Conservation (phyloP, 1,139 yeast species). For the Suhomyces kunorum region DNA sequence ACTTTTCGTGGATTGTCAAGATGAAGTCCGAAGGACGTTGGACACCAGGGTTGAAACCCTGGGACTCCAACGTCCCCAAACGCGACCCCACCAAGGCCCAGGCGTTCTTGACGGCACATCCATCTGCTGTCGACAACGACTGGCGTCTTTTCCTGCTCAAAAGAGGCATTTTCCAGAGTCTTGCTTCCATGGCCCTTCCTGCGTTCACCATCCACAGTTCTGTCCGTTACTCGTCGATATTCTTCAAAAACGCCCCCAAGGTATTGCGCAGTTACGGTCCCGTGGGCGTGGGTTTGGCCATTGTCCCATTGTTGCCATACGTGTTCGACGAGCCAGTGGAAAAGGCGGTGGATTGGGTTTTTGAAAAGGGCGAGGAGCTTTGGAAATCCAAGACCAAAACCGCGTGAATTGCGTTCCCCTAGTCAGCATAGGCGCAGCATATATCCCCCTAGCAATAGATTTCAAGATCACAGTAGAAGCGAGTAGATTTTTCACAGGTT, state of each 20-base stretch:
- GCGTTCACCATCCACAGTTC: constrained; percentile 83
- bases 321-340: constrained; percentile 85
- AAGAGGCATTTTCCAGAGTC: constrained; percentile 74
- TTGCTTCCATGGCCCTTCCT: constrained; percentile 86
- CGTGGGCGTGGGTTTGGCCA: constrained; percentile 70
- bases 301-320: constrained; percentile 78
- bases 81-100: constrained; percentile 43
- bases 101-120: constrained; percentile 28
- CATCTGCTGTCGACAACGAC: constrained; percentile 47
- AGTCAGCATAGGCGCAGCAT: no score
- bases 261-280: constrained; percentile 67
- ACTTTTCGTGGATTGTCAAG: constrained; percentile 74
- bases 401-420: no score
- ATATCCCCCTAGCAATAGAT: background rate
- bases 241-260: constrained; percentile 50
- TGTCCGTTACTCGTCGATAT: constrained; percentile 65
- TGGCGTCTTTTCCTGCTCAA: constrained; percentile 68
- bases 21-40: constrained; percentile 68
- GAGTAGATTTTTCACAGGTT: no score
- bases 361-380: constrained; percentile 55
- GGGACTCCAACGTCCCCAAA: constrained; percentile 56
- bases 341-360: constrained; percentile 61
- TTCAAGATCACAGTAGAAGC: no score
- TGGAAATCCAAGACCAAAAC: constrained; percentile 20
- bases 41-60: constrained; percentile 63